phyloP scores from a whole-genome alignment of 164 flowering plant species.

The Aristolochia fimbriata region DNA sequence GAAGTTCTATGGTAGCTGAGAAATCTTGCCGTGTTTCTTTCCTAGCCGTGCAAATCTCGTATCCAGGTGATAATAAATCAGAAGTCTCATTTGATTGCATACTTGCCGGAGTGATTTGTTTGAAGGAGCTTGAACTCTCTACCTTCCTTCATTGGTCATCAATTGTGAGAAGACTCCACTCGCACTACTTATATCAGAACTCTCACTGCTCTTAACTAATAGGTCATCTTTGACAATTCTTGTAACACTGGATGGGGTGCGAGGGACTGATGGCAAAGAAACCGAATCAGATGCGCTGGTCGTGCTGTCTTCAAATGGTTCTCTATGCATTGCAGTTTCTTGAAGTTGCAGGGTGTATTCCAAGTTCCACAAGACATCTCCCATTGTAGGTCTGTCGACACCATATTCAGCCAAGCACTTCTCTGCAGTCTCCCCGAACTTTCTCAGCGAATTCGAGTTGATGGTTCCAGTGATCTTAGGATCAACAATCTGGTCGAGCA shows the following conservation, averaged over 20 bases:
- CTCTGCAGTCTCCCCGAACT: conserved; percentile 55
- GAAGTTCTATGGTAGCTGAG: too few relatives aligned
- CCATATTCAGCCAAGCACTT: conserved; percentile 78
- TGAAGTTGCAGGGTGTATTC: conserved; percentile 62
- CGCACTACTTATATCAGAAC: conserved; percentile 25
- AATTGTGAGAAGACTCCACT: conserved; percentile 64
- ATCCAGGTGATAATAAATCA: too few relatives aligned
- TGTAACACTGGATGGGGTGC: conserved; percentile 8
- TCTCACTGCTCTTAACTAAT: conserved; percentile 11
- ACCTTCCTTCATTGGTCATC: conserved; percentile 58
- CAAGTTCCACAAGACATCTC: conserved; percentile 78
- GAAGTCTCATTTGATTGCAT: too few relatives aligned
- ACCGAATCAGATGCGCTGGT: conserved; percentile 8
- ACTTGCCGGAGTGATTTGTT: too few relatives aligned
- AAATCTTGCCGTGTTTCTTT: too few relatives aligned
- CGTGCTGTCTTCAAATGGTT: conserved; percentile 15
- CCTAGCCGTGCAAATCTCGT: too few relatives aligned
- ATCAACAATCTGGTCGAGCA: conserved; percentile 45
- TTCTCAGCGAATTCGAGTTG: conserved; percentile 40
- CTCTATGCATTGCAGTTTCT: conserved; percentile 25
- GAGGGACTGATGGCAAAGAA: conserved; percentile 17
- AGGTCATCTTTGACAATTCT: conserved; percentile 10
- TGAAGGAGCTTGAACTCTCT: conserved; percentile 19
- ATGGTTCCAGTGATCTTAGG: conserved; percentile 41
- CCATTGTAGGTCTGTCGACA: conserved; percentile 70